A percentile compares a stretch with the other conserved stretches of the same genome.
These are phyloP conservation scores for Ascochyta clinopodiicola DNA, from an alignment of 2,329 filamentous ascomycete genomes.

Conservation along the genomic window DNA sequence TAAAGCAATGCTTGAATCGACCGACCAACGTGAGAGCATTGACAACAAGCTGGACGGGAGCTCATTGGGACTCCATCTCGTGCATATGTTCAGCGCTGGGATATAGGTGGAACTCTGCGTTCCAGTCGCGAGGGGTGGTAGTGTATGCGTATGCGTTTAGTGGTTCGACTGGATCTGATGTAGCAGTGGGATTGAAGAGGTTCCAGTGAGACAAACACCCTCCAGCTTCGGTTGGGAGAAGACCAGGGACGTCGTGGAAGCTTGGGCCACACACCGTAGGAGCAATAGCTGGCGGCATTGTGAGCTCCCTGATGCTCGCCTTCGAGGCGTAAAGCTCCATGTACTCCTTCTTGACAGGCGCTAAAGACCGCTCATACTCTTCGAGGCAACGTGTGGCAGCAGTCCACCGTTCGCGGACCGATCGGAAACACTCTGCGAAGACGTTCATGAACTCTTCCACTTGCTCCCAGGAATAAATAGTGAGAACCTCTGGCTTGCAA, in stretches of 20 bases:
- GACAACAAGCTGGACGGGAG: background rate
- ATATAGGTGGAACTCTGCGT: constrained; percentile 38
- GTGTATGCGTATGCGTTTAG: constrained; percentile 31
- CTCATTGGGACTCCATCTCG: constrained; percentile 6
- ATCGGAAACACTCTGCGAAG: constrained; percentile 43
- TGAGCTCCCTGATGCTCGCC: constrained; percentile 23
- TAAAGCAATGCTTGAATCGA: background rate
- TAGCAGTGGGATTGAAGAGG: constrained; percentile 39
- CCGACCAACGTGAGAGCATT: background rate
- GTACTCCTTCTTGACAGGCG: constrained; percentile 44
- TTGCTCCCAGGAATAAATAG: constrained; percentile 30
- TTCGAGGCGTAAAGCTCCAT: constrained; percentile 41
- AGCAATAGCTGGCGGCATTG: constrained; percentile 9
- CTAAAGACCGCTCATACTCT: constrained; percentile 42
- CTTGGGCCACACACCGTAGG: constrained; percentile 1
- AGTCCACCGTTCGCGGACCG: constrained; percentile 46
- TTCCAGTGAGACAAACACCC: constrained; percentile 40
- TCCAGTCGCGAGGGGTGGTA: constrained; percentile 41
- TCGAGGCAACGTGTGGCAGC: constrained; percentile 43
- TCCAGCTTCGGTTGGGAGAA: constrained; percentile 26
- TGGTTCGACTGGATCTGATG: constrained; percentile 28
- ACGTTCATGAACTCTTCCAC: constrained; percentile 40
- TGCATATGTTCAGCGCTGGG: constrained; percentile 14
- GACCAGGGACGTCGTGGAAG: background rate
- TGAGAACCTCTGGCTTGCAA: constrained; percentile 42